These are phyloP conservation scores for Colletotrichum sp. DNA, from an alignment of 2,329 filamentous ascomycete genomes.

Conservation along the genomic window DNA sequence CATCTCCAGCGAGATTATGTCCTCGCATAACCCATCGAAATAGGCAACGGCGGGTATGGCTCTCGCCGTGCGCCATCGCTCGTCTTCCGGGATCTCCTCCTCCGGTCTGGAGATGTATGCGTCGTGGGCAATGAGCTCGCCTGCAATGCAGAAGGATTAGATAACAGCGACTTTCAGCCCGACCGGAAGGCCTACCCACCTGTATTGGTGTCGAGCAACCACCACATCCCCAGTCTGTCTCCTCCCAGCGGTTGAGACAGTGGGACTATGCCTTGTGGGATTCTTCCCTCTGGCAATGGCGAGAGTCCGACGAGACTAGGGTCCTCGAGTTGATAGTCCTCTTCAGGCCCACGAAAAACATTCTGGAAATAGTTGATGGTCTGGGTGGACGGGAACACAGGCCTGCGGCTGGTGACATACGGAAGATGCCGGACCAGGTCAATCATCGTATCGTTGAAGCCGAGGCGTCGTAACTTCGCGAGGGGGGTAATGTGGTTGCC, in stretches of 20 bases:
- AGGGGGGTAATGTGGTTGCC: background rate
- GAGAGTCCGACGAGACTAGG: background rate
- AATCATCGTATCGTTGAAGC: background rate
- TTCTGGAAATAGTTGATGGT: background rate
- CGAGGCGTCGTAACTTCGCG: background rate
- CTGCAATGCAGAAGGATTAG: background rate
- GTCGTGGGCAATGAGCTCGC: background rate
- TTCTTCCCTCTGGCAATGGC: background rate
- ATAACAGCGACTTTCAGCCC: rapidly evolving
- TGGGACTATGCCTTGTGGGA: background rate
- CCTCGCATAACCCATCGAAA: background rate
- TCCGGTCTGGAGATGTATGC: background rate
- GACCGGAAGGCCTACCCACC: background rate
- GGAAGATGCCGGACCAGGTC: background rate
- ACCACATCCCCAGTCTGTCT: background rate
- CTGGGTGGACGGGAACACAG: background rate
- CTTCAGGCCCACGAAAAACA: rapidly evolving
- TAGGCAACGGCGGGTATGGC: background rate
- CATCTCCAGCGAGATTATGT: too few species aligned
- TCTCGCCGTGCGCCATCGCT: background rate
- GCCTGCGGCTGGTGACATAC: background rate
- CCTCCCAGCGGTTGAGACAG: background rate
- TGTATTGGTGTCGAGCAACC: background rate
- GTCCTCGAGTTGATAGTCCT: background rate
- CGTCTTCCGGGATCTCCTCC: background rate